These are phyloP conservation scores for Scutellaria barbata DNA, from an alignment of 257 asterid genomes.

Conservation along the genomic window DNA sequence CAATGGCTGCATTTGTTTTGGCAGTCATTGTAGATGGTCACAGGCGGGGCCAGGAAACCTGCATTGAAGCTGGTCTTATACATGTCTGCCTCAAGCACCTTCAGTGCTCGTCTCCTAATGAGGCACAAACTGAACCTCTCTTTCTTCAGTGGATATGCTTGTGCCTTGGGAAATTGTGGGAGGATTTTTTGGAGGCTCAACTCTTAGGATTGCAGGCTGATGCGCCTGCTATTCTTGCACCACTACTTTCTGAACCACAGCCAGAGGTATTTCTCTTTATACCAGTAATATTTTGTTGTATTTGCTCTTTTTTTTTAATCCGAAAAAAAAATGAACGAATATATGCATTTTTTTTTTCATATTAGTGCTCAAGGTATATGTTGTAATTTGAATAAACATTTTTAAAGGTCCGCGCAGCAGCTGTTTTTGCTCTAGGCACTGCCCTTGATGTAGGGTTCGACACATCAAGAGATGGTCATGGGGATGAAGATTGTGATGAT, in stretches of 20 bases:
- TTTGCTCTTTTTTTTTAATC: neutral
- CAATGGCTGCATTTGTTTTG: constrained; percentile 99
- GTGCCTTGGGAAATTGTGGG: constrained; percentile 97
- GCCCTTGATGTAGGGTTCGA: constrained; percentile 82
- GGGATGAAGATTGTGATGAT: constrained; percentile 84
- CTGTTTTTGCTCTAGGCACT: constrained; percentile 90
- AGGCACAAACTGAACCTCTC: constrained; percentile 85
- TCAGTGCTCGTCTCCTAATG: constrained; percentile 73
- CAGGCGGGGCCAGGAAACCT: constrained; percentile 92
- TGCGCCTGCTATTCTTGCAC: constrained; percentile 82
- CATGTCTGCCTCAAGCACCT: constrained; percentile 87
- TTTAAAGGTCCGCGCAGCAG: constrained; percentile 92
- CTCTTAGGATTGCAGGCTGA: constrained; percentile 79
- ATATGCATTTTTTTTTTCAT: neutral
- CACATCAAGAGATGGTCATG: constrained; percentile 76
- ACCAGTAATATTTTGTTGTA: neutral
- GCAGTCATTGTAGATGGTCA: constrained; percentile 98
- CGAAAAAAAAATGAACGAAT: neutral
- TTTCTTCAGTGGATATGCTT: constrained; percentile 99
- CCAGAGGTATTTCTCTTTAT: constrained; percentile 74
- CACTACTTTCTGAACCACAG: constrained; percentile 92
- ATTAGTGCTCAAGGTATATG: constrained; percentile 35
- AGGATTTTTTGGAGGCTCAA: constrained; percentile 91
- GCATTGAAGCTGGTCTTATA: constrained; percentile 81
- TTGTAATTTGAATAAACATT: constrained; percentile 26